Base-by-base conservation (phyloP, 176 grass and related monocot species). In the Avena atlantica region DNA sequence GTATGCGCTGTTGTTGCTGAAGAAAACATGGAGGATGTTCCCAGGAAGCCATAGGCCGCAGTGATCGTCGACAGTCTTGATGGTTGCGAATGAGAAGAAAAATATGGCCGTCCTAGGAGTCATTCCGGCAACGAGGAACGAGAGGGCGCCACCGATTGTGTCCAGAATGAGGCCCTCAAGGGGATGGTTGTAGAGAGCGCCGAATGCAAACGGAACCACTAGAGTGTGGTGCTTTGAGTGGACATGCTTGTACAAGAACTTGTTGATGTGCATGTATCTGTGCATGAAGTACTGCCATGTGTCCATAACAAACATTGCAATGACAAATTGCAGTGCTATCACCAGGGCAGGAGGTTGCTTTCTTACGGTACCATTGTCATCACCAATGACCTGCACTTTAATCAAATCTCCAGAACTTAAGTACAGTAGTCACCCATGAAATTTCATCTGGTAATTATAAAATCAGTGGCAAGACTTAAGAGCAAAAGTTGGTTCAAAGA, bases 261-360 rank as follows among this genome's bases (percentile, higher is more conserved):
- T 94, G 93, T 92, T 94, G 82, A 92, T 40, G 52, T 94, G 93
- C 93, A 94, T 94, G 77, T 92, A 94, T 85, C 93, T 92, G 93
- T 94, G 93, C 93, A 94, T 92, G 90, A 92, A 94, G 85, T 94
- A 94, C 69, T 94, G 93, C 93, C 93, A 94, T 80, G 93, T 94
- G 81, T 94, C 93, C 90, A 94, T 89, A 63, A 92, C 93, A 14
- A 94, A 83, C 92, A 94, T 94, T 10, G 90, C 93, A 42, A 93
- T 47, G 23, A 87, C 23, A 77, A 91, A 84, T 66, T 93, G 92
- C 81, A 91, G 29, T 20, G 81, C 78, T 51, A 93, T 90, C 60
- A 89, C 40, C 52, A 89, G 62, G 3, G 84, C 21, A 0, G 91
- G 70, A 21, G 95, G 92, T 20, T 93, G 95, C 65, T 83, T 58